These are phyloP conservation scores for Davidsoniella australis DNA, from an alignment of 2,329 filamentous ascomycete species.

Conservation along the genomic window DNA sequence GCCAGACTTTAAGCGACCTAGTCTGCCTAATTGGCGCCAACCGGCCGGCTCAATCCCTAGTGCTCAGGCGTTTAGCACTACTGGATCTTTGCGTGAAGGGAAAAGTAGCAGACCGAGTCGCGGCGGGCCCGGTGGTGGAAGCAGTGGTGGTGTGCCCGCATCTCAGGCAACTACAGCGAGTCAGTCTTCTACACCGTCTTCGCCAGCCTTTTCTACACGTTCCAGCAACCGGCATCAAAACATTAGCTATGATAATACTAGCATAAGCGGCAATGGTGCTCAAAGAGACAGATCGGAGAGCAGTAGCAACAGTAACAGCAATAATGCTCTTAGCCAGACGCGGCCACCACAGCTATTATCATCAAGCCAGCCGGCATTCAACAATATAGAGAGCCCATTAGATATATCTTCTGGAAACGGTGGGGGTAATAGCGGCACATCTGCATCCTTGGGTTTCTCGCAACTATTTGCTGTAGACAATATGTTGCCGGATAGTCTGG, in stretches of 20 bases:
- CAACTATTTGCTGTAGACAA: conserved; percentile 34
- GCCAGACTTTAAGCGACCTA: neutral
- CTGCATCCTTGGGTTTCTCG: conserved; percentile 20
- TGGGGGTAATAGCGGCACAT: conserved; percentile 7
- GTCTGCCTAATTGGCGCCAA: conserved; percentile 1
- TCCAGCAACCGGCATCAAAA: conserved; percentile 8
- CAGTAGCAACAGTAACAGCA: neutral
- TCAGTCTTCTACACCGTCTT: conserved; percentile 15
- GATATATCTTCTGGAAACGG: too few species aligned
- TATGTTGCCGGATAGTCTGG: conserved; percentile 31
- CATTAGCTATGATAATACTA: too few species aligned
- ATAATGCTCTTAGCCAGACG: conserved; percentile 2
- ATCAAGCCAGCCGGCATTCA: conserved; percentile 14
- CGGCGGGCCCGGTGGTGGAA: conserved; percentile 11
- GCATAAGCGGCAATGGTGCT: too few species aligned
- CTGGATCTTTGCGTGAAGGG: too few species aligned
- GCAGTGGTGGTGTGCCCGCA: conserved; percentile 17
- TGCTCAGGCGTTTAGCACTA: neutral
- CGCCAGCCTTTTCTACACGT: conserved; percentile 18
- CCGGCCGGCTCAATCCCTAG: neutral
- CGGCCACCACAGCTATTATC: conserved; percentile 3
- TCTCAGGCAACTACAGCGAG: conserved; percentile 30
- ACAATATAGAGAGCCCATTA: conserved; percentile 16
- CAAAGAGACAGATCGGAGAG: neutral
- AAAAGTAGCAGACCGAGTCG: too few species aligned